Percentiles rank a stretch among this genome's conserved stretches.
Conservation (phyloP, 495 filamentous ascomycete species). For the Aspergillus ostianus region DNA sequence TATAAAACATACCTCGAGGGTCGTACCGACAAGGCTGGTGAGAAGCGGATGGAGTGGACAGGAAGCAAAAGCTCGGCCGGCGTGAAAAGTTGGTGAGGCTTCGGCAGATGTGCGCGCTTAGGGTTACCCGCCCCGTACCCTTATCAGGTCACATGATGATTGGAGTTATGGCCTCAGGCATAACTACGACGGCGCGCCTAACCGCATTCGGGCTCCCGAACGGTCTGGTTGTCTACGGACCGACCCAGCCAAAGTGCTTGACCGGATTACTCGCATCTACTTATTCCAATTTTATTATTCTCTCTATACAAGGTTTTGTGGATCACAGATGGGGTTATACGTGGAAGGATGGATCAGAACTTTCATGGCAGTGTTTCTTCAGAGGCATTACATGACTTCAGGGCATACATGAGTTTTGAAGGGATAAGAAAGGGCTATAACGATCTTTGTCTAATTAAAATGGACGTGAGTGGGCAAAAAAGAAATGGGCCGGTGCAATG, state of each 20-base stretch:
- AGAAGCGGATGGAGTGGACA: slow-evolving; percentile 19
- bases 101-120: slow-evolving; percentile 35
- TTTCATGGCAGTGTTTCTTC: slow-evolving; percentile 41
- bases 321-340: slow-evolving; percentile 28
- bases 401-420: slow-evolving; percentile 45
- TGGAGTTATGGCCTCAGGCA: slow-evolving; percentile 35
- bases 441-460: slow-evolving; percentile 49
- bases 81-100: slow-evolving; percentile 19
- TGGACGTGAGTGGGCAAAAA: slow-evolving; percentile 24
- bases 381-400: slow-evolving; percentile 48
- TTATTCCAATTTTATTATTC: slow-evolving; percentile 24
- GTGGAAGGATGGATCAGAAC: slow-evolving; percentile 22
- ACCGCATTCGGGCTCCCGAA: neutral
- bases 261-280: neutral
- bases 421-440: slow-evolving; percentile 32
- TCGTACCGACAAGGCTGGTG: slow-evolving; percentile 30
- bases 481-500: slow-evolving; percentile 3
- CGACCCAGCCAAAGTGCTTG: neutral
- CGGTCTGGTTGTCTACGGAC: no score
- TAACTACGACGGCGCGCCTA: neutral
- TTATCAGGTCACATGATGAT: slow-evolving; percentile 35
- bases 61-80: slow-evolving; percentile 17
- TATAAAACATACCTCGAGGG: slow-evolving; percentile 48
- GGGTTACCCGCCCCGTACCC: slow-evolving; percentile 26
- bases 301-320: slow-evolving; percentile 34